A percentile compares a stretch with the other conserved stretches of the same genome.
Evolutionary conservation across 208 protist species (phyloP).

Genomic region (Acanthamoeba sp.): DNA sequence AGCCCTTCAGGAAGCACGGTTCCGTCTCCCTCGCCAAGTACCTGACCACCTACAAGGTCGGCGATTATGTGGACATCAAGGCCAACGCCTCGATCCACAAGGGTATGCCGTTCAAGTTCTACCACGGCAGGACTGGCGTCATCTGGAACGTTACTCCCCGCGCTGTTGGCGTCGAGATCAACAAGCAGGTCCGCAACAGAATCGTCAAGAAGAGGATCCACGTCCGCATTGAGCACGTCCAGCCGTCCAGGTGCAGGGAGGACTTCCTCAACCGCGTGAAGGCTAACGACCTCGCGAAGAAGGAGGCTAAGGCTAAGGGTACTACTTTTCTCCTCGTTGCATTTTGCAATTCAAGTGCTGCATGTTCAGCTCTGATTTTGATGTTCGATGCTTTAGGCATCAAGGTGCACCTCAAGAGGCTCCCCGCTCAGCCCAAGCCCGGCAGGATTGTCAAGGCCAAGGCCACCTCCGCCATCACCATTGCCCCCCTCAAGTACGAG

Average conservation of each 20-base stretch:
- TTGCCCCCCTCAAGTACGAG: slow-evolving; percentile 83
- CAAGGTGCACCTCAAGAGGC: slow-evolving; percentile 48
- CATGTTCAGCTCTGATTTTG: too few species aligned
- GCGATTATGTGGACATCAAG: slow-evolving; percentile 99
- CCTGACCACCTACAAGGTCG: slow-evolving; percentile 97
- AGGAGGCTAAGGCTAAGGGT: slow-evolving; percentile 67
- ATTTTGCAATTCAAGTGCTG: not conserved
- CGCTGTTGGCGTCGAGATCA: slow-evolving; percentile 99
- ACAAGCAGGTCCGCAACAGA: slow-evolving; percentile 98
- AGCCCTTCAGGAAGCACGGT: slow-evolving; percentile 97
- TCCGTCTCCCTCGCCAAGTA: slow-evolving; percentile 95
- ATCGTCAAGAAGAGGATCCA: slow-evolving; percentile 99
- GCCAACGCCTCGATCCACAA: slow-evolving; percentile 98
- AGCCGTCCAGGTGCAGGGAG: slow-evolving; percentile 90
- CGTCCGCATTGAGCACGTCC: slow-evolving; percentile 99
- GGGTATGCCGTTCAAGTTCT: slow-evolving; percentile 99
- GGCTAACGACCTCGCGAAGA: slow-evolving; percentile 75
- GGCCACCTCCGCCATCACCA: slow-evolving; percentile 71
- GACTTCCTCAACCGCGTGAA: slow-evolving; percentile 91
- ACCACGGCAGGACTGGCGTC: slow-evolving; percentile 99
- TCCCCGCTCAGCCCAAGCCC: slow-evolving; percentile 78
- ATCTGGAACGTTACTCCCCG: slow-evolving; percentile 99
- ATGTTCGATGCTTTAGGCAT: not conserved
- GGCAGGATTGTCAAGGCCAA: slow-evolving; percentile 83
- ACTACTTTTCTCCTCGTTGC: not conserved